Conservation (phyloP, 1,284 basidiomycete species). For the Schizopora paradoxa region DNA sequence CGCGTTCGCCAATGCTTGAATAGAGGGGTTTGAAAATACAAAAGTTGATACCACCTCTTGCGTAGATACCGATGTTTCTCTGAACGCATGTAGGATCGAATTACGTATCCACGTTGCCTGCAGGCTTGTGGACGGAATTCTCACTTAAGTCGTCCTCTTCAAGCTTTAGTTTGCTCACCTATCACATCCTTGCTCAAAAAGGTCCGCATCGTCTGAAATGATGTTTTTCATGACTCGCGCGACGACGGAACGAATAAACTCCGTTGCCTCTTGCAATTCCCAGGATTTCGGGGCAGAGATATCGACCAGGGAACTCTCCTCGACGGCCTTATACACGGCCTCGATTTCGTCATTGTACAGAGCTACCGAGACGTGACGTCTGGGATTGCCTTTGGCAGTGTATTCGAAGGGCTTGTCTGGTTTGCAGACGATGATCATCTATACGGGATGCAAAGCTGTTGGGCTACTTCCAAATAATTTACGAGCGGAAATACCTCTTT, state of each 20-base stretch:
- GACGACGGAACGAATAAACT: slow-evolving; percentile 5
- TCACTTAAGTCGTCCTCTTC: neutral
- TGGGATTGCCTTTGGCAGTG: slow-evolving; percentile 29
- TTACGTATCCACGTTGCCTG: slow-evolving; percentile 13
- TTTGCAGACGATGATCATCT: slow-evolving; percentile 29
- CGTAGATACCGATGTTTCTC: neutral
- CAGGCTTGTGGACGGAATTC: neutral
- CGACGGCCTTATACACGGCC: slow-evolving; percentile 19
- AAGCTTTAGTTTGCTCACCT: neutral
- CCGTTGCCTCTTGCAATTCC: neutral
- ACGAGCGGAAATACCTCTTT: slow-evolving; percentile 23
- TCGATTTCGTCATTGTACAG: slow-evolving; percentile 28
- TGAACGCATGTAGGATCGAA: slow-evolving; percentile 8
- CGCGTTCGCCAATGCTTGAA: too few relatives aligned
- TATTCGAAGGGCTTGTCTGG: slow-evolving; percentile 29
- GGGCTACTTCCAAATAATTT: neutral
- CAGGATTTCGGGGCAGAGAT: neutral
- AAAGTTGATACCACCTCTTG: slow-evolving; percentile 5
- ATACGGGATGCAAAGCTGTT: slow-evolving; percentile 9
- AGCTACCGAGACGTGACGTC: slow-evolving; percentile 22
- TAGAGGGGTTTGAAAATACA: slow-evolving; percentile 3
- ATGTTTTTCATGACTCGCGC: slow-evolving; percentile 2
- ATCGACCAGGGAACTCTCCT: neutral
- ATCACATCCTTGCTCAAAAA: slow-evolving; percentile 8
- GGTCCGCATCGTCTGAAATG: slow-evolving; percentile 6